A percentile compares a stretch with the other conserved stretches of the same genome.
Evolutionary conservation across 768 basidiomycete genomes (phyloP).

Genomic region (Suillus americanus): DNA sequence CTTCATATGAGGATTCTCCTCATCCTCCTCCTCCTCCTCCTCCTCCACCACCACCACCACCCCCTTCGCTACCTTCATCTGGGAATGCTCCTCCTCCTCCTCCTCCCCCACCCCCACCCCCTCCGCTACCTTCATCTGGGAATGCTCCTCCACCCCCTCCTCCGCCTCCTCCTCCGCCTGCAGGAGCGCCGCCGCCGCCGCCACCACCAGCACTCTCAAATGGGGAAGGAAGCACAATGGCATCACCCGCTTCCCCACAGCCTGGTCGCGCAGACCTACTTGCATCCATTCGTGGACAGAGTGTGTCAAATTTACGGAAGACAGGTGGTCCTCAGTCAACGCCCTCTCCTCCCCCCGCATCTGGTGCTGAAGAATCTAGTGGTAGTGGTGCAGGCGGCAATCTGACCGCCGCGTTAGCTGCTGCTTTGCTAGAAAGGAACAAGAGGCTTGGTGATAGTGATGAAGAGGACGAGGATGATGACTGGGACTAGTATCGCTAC

Average conservation of each 20-base stretch:
- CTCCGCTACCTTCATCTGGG: conserved; percentile 25
- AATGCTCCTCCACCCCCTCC: conserved; percentile 24
- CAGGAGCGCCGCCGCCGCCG: conserved; percentile 29
- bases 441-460: conserved; percentile 88
- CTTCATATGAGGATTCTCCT: conserved; percentile 26
- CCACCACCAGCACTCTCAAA: conserved; percentile 43
- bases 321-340: conserved; percentile 33
- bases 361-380: conserved; percentile 30
- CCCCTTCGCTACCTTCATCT: conserved; percentile 29
- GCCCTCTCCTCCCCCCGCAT: conserved; percentile 34
- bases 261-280: conserved; percentile 67
- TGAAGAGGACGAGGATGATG: conserved; percentile 74
- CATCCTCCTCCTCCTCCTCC: conserved; percentile 34
- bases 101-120: conserved; percentile 28
- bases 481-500: conserved; percentile 44
- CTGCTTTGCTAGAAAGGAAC: conserved; percentile 78
- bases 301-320: conserved; percentile 69
- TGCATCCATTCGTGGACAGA: conserved; percentile 80
- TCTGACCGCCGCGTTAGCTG: conserved; percentile 80
- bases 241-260: conserved; percentile 48
- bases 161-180: conserved; percentile 31
- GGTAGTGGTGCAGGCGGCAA: conserved; percentile 58
- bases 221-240: conserved; percentile 16
- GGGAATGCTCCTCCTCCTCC: conserved; percentile 26
- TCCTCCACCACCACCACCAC: conserved; percentile 19